phyloP scores from a whole-genome alignment of 441 rosid species.

The Hura crepitans region DNA sequence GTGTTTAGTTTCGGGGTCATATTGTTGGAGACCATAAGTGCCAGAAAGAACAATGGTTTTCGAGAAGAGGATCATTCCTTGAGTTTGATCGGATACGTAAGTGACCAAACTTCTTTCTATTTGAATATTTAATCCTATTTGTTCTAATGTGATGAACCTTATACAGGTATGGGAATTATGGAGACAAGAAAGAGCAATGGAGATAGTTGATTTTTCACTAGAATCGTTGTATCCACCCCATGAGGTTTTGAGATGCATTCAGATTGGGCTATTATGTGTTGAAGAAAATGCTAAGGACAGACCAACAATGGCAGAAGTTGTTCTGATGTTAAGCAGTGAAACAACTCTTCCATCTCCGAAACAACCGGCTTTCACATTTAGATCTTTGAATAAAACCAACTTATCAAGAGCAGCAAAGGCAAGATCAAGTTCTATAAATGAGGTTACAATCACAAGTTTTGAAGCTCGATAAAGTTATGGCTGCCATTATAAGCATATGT shows the following conservation, averaged over 20 bases:
- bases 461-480: no score
- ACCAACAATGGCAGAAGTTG: constrained; percentile 35
- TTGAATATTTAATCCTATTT: neutral
- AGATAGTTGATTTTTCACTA: constrained; percentile 33
- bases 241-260: constrained; percentile 38
- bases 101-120: neutral
- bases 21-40: constrained; percentile 27
- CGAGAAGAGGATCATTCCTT: constrained; percentile 2
- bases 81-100: constrained; percentile 28
- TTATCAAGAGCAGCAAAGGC: neutral
- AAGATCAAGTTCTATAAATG: neutral
- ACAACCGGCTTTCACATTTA: constrained; percentile 21
- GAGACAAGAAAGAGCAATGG: constrained; percentile 27
- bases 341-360: constrained; percentile 15
- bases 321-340: constrained; percentile 40
- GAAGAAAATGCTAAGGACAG: constrained; percentile 38
- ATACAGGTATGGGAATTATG: constrained; percentile 48
- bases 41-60: constrained; percentile 21
- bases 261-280: constrained; percentile 42
- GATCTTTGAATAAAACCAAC: neutral
- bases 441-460: neutral
- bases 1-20: constrained; percentile 32
- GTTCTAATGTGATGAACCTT: neutral
- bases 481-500: no score
- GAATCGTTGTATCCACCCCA: constrained; percentile 5